phyloP scores from a whole-genome alignment of 768 basidiomycete species.

The Flagelloscypha sp. region DNA sequence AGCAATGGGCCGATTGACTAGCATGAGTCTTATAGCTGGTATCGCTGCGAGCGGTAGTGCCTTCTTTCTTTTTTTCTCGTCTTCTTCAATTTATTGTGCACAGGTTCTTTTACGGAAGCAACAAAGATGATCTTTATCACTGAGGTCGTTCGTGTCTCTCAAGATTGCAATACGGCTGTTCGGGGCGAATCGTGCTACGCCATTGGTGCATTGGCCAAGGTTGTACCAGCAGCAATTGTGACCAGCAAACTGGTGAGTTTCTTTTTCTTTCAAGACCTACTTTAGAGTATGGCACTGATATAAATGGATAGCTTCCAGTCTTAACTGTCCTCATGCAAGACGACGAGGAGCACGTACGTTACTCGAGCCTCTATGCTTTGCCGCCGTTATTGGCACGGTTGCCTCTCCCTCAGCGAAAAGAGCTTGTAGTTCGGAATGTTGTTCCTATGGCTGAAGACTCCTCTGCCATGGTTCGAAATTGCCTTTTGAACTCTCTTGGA shows the following conservation, averaged over 20 bases:
- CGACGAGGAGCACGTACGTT: slow-evolving; percentile 72
- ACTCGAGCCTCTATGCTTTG: slow-evolving; percentile 79
- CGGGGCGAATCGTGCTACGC: slow-evolving; percentile 83
- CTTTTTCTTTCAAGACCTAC: slow-evolving; percentile 8
- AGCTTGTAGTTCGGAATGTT: slow-evolving; percentile 60
- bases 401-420: slow-evolving; percentile 43
- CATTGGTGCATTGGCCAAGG: slow-evolving; percentile 80
- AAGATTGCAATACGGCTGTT: slow-evolving; percentile 68
- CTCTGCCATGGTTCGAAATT: slow-evolving; percentile 60
- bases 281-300: slow-evolving; percentile 3
- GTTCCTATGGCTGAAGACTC: slow-evolving; percentile 56
- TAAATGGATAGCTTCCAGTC: slow-evolving; percentile 56
- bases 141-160: slow-evolving; percentile 62
- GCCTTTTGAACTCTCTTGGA: slow-evolving; percentile 79
- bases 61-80: slow-evolving; percentile 5
- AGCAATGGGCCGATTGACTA: slow-evolving; percentile 76
- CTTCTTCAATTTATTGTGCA: slow-evolving; percentile 6
- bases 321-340: slow-evolving; percentile 68
- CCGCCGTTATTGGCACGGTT: slow-evolving; percentile 73
- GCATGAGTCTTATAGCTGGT: slow-evolving; percentile 90
- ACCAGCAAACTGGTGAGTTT: slow-evolving; percentile 48
- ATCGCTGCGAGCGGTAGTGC: slow-evolving; percentile 68
- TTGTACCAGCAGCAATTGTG: slow-evolving; percentile 71
- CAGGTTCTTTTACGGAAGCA: slow-evolving; percentile 49
- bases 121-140: slow-evolving; percentile 59